Evolutionary conservation across 495 filamentous ascomycete genomes (phyloP).

Genomic region (Hypoxylon lienhwacheense): DNA sequence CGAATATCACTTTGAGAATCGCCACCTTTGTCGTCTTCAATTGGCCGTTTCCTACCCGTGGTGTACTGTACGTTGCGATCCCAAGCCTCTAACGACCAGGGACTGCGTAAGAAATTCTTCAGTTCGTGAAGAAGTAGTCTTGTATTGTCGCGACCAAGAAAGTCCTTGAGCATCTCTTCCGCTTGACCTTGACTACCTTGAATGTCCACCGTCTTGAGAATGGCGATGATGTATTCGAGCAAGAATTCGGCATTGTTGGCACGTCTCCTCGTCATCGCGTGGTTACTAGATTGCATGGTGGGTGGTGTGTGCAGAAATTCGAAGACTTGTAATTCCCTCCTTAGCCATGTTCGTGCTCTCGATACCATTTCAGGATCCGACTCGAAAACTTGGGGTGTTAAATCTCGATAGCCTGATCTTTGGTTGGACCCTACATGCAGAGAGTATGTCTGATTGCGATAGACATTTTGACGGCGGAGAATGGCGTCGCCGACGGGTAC

Average conservation of each 20-base stretch:
- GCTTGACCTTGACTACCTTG: conserved; percentile 82
- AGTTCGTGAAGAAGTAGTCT: conserved; percentile 84
- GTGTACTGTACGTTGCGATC: conserved; percentile 79
- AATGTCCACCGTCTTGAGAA: conserved; percentile 88
- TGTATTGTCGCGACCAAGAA: conserved; percentile 76
- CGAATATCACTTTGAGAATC: background rate
- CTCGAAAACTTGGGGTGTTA: conserved; percentile 68
- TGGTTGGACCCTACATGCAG: conserved; percentile 85
- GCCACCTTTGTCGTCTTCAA: conserved; percentile 4
- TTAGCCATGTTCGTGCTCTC: conserved; percentile 83
- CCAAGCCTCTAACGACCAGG: conserved; percentile 73
- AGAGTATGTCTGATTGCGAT: conserved; percentile 75
- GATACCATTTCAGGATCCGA: conserved; percentile 69
- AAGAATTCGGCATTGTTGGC: conserved; percentile 85
- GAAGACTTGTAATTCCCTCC: conserved; percentile 87
- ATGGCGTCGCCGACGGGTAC: conserved; percentile 58
- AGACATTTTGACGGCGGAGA: conserved; percentile 70
- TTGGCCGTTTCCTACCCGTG: conserved; percentile 14
- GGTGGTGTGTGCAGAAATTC: conserved; percentile 59
- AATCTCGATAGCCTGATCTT: conserved; percentile 70
- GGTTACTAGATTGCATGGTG: conserved; percentile 33
- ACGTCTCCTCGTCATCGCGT: conserved; percentile 46
- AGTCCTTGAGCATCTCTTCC: conserved; percentile 85
- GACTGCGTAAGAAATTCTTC: conserved; percentile 77
- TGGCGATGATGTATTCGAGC: conserved; percentile 84